A percentile compares a stretch with the other conserved stretches of the same genome.
Conservation (phyloP, 2,329 filamentous ascomycete genomes). For the Magnaporthales sp. region DNA sequence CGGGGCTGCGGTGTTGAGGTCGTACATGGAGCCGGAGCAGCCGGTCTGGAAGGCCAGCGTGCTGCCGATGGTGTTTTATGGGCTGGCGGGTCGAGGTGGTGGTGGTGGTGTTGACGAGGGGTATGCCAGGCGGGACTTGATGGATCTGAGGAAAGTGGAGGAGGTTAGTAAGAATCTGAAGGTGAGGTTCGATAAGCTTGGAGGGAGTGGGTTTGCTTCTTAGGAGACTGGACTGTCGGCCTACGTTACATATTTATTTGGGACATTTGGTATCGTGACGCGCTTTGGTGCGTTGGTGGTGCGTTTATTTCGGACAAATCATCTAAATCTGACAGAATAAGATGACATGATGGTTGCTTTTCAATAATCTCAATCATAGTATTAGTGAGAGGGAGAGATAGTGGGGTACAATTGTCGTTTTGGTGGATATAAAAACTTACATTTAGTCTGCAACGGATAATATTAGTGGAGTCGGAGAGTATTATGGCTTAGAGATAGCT, state of each 20-base stretch:
- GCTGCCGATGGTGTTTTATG: not conserved
- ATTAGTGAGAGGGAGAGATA: no score
- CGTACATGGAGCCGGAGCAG: constrained; percentile 3
- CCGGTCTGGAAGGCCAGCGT: constrained; percentile 2
- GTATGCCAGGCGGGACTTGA: not conserved
- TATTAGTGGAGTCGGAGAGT: no score
- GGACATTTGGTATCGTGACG: not conserved
- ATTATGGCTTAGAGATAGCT: no score
- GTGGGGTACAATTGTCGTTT: no score
- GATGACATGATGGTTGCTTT: no score
- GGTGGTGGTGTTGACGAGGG: not conserved
- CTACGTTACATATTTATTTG: not conserved
- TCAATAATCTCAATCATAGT: no score
- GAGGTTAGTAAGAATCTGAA: not conserved
- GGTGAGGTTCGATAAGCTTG: constrained; percentile 1
- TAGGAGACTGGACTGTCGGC: not conserved
- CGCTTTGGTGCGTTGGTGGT: not conserved
- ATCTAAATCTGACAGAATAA: no score
- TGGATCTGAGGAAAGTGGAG: not conserved
- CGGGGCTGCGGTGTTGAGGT: not conserved
- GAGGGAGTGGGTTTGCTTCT: not conserved
- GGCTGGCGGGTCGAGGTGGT: not conserved
- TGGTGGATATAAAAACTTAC: no score
- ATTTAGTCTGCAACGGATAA: no score
- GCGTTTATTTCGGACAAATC: no score